Percentiles rank a stretch among this genome's conserved stretches.
These are phyloP conservation scores for Trematosphaeria pertusa DNA, from an alignment of 2,329 filamentous ascomycete species.

Conservation along the genomic window DNA sequence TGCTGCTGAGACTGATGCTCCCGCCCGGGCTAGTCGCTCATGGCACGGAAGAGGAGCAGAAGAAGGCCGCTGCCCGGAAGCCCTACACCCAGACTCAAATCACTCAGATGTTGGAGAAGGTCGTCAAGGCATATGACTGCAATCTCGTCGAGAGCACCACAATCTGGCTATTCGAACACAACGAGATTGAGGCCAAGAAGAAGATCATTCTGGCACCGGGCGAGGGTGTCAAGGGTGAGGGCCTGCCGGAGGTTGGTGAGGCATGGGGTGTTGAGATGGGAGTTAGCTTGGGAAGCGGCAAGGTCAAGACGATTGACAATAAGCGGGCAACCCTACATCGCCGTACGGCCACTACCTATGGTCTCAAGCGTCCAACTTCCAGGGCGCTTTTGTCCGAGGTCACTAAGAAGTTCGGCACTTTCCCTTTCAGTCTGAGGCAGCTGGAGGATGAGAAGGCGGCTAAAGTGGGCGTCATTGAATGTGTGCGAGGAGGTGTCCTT, in stretches of 20 bases:
- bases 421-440: conserved; percentile 97
- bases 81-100: conserved; percentile 86
- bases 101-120: conserved; percentile 85
- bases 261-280: conserved; percentile 98
- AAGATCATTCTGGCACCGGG: conserved; percentile 93
- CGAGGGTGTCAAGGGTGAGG: conserved; percentile 90
- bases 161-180: conserved; percentile 93
- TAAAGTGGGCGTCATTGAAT: conserved; percentile 95
- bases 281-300: conserved; percentile 87
- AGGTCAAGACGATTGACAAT: conserved; percentile 90
- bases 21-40: conserved; percentile 85
- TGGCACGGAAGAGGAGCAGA: conserved; percentile 93
- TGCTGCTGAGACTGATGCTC: conserved; percentile 87
- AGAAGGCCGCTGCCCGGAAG: conserved; percentile 82
- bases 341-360: conserved; percentile 89
- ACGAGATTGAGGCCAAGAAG: conserved; percentile 97
- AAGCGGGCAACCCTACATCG: conserved; percentile 85
- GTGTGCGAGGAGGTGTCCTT: conserved; percentile 89
- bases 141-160: conserved; percentile 97
- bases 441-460: conserved; percentile 95
- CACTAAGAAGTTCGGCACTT: conserved; percentile 95
- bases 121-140: conserved; percentile 88
- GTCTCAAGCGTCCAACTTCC: conserved; percentile 91
- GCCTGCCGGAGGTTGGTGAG: conserved; percentile 84
- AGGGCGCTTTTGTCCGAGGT: conserved; percentile 92